These are phyloP conservation scores for Melastoma candidum DNA, from an alignment of 441 rosid genomes.

Conservation along the genomic window DNA sequence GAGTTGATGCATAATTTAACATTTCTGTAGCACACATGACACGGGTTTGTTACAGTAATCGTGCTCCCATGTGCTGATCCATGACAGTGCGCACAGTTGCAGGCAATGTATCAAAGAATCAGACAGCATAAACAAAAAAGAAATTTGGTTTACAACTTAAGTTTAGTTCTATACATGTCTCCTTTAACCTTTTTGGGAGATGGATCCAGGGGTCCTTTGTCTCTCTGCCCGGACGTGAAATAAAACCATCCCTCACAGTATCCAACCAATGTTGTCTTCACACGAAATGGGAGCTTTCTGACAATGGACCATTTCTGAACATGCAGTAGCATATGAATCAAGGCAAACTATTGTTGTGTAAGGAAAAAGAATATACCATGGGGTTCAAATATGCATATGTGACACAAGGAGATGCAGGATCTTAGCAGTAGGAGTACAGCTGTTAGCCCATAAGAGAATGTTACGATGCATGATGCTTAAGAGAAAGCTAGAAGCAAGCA, in stretches of 20 bases:
- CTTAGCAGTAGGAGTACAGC: no score
- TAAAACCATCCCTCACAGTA: slow-evolving; percentile 77
- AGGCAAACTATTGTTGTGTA: no score
- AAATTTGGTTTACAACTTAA: slow-evolving; percentile 30
- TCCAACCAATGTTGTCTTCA: slow-evolving; percentile 82
- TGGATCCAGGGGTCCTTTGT: slow-evolving; percentile 81
- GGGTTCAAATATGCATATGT: no score
- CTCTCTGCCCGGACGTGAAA: slow-evolving; percentile 93
- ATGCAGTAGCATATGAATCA: background rate
- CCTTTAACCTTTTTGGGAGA: slow-evolving; percentile 70
- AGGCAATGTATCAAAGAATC: background rate
- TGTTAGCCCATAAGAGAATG: no score
- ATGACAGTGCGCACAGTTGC: no score
- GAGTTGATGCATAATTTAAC: no score
- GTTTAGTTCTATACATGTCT: slow-evolving; percentile 89
- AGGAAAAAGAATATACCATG: no score
- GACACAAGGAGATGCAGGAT: no score
- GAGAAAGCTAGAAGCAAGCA: background rate
- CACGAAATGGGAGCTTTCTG: slow-evolving; percentile 83
- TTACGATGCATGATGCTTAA: no score
- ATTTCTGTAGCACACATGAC: no score
- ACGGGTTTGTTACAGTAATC: no score
- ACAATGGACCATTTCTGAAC: slow-evolving; percentile 84
- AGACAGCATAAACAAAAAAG: slow-evolving; percentile 10
- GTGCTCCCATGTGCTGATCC: no score